phyloP scores from a whole-genome alignment of 805 yeast genomes.

The Starmerella vitae region DNA sequence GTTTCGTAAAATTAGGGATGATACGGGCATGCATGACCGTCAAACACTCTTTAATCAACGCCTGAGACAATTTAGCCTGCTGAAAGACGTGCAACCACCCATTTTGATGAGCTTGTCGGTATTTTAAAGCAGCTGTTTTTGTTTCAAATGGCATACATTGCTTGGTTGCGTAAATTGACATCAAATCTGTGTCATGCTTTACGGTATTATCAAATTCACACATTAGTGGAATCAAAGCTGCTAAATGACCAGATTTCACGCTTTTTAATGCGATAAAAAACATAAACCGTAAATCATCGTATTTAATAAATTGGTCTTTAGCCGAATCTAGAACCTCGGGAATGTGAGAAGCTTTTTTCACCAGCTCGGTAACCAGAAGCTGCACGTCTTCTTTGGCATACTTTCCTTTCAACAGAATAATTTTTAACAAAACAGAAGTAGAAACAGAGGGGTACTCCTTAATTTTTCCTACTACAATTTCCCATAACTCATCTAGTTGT shows the following conservation, averaged over 20 bases:
- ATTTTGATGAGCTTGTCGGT: slow-evolving; percentile 43
- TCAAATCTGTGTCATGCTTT: slow-evolving; percentile 9
- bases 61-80: slow-evolving; percentile 31
- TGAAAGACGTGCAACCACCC: slow-evolving; percentile 46
- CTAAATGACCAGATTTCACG: neutral
- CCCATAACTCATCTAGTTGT: slow-evolving; percentile 14
- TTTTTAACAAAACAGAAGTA: slow-evolving; percentile 40
- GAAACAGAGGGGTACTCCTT: slow-evolving; percentile 2
- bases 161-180: slow-evolving; percentile 1
- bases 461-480: neutral
- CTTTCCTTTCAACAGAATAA: slow-evolving; percentile 39
- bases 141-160: slow-evolving; percentile 4
- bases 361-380: slow-evolving; percentile 35
- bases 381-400: slow-evolving; percentile 43
- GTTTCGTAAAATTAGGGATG: slow-evolving; percentile 66
- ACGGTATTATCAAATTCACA: slow-evolving; percentile 12
- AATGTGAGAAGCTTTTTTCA: slow-evolving; percentile 27
- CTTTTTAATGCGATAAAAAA: slow-evolving; percentile 3
- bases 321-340: slow-evolving; percentile 23
- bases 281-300: slow-evolving; percentile 59
- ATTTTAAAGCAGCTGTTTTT: slow-evolving; percentile 11
- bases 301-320: slow-evolving; percentile 26
- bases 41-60: slow-evolving; percentile 57
- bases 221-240: slow-evolving; percentile 7
- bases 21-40: slow-evolving; percentile 67